phyloP scores from a whole-genome alignment of 257 asterid species.

The Solanum chilense region DNA sequence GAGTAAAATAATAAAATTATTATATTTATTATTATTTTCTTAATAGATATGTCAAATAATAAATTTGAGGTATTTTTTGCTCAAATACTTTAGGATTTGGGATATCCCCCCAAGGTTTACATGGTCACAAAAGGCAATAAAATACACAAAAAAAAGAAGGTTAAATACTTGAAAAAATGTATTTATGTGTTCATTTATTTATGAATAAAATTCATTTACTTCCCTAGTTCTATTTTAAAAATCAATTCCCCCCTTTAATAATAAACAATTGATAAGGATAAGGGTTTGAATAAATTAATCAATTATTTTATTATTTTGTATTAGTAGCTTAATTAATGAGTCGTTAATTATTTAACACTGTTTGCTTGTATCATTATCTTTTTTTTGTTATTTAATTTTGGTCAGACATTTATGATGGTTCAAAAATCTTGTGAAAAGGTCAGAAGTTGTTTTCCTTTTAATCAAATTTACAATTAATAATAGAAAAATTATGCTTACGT shows the following conservation, averaged over 20 bases:
- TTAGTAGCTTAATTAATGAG: background rate
- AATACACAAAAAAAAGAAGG: background rate
- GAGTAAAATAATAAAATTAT: fast-evolving
- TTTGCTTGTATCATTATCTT: background rate
- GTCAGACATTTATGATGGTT: background rate
- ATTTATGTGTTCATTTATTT: background rate
- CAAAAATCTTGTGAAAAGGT: background rate
- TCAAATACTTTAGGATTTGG: background rate
- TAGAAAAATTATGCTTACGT: background rate
- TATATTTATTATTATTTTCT: too few species aligned
- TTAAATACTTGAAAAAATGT: background rate
- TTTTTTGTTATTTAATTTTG: background rate
- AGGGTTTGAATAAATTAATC: background rate
- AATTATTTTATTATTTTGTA: background rate
- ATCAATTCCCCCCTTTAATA: background rate
- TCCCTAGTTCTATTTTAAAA: background rate
- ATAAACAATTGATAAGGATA: background rate
- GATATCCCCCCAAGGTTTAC: background rate
- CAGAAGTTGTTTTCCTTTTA: background rate
- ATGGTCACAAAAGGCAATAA: background rate
- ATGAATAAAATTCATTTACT: background rate
- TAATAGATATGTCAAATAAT: fast-evolving
- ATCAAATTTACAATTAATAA: background rate
- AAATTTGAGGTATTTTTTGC: background rate
- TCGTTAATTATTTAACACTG: slow-evolving; percentile 1